These are phyloP conservation scores for Diospyros kaki DNA, from an alignment of 148 eudicot genomes.

Conservation along the genomic window DNA sequence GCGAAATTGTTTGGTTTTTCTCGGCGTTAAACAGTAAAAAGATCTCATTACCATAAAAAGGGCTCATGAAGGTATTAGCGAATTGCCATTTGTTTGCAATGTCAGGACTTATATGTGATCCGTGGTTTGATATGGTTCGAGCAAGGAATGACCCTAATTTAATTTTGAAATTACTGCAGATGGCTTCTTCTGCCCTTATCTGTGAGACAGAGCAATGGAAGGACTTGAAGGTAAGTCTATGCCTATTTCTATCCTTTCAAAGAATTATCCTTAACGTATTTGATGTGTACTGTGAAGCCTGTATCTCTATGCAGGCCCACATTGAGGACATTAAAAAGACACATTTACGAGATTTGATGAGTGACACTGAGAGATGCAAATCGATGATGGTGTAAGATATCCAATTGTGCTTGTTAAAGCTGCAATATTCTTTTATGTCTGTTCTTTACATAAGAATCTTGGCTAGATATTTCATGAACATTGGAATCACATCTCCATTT, in stretches of 20 bases:
- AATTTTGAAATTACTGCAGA: slow-evolving; percentile 34
- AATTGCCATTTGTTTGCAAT: neutral
- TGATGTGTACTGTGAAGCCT: neutral
- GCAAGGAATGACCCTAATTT: neutral
- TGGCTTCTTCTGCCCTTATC: slow-evolving; percentile 68
- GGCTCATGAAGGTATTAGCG: neutral
- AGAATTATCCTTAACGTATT: neutral
- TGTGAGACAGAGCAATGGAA: slow-evolving; percentile 74
- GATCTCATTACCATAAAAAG: neutral
- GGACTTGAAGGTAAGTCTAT: slow-evolving; percentile 53
- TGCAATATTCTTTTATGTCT: neutral
- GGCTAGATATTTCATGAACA: too few relatives aligned
- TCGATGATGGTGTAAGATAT: slow-evolving; percentile 85
- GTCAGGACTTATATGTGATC: neutral
- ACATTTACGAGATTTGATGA: slow-evolving; percentile 88
- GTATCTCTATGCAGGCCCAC: slow-evolving; percentile 54
- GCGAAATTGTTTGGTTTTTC: neutral
- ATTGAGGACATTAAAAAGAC: slow-evolving; percentile 73
- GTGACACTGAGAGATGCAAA: slow-evolving; percentile 67
- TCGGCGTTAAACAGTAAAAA: neutral
- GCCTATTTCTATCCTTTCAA: neutral
- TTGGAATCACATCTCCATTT: too few relatives aligned
- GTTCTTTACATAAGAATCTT: neutral
- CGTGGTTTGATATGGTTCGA: neutral
- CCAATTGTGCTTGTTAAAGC: neutral